phyloP scores from a whole-genome alignment of 1,284 basidiomycete species.

The Cutaneotrichosporon sp. region DNA sequence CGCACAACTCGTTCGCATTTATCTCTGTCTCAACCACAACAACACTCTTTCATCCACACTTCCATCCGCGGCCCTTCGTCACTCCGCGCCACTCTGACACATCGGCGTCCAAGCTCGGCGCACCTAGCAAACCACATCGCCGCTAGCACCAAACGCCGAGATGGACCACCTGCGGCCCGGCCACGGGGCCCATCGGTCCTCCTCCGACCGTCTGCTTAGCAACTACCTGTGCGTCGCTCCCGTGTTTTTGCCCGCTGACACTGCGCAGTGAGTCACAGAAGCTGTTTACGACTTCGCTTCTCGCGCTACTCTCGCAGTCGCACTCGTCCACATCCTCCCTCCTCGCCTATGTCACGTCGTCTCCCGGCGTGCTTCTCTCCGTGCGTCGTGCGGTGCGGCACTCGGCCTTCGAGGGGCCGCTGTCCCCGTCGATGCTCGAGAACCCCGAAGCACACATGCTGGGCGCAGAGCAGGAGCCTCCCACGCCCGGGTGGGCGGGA shows the following conservation, averaged over 20 bases:
- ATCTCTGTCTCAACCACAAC: not conserved
- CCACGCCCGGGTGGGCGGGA: constrained; percentile 48
- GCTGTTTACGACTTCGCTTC: constrained; percentile 45
- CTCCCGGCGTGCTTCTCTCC: constrained; percentile 49
- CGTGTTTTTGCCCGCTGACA: not conserved
- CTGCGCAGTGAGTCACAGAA: constrained; percentile 50
- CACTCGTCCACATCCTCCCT: constrained; percentile 54
- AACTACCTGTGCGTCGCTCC: constrained; percentile 51
- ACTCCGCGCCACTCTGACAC: not conserved
- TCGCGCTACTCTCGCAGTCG: constrained; percentile 53
- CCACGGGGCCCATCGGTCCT: constrained; percentile 48
- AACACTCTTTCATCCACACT: not conserved
- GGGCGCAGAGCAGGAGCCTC: constrained; percentile 20
- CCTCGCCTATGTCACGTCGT: constrained; percentile 54
- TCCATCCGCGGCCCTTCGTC: not conserved
- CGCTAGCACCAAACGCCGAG: constrained; percentile 3
- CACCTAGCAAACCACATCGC: not conserved
- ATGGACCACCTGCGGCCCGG: constrained; percentile 50
- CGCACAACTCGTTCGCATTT: not conserved
- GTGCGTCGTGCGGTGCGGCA: constrained; percentile 51
- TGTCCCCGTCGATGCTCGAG: constrained; percentile 30
- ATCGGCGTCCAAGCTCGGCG: not conserved
- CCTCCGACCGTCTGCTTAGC: constrained; percentile 50
- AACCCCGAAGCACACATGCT: constrained; percentile 9
- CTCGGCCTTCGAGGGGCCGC: constrained; percentile 53